Percentiles rank a stretch among this genome's conserved stretches.
These are phyloP conservation scores for Globisporangium viniferum DNA, from an alignment of 352 stramenopile genomes.

Conservation along the genomic window DNA sequence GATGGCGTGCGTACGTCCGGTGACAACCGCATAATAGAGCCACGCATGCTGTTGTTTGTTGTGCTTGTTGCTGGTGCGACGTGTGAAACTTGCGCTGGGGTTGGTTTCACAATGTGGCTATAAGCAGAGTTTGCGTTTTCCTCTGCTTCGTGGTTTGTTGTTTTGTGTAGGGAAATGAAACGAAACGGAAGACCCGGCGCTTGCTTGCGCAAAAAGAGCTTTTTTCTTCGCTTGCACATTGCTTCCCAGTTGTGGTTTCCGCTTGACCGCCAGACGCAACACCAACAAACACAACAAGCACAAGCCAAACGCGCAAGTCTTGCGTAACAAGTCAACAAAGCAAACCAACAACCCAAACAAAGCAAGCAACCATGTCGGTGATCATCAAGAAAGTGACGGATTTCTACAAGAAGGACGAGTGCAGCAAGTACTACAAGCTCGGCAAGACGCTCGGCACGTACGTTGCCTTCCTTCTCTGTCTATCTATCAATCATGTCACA, in stretches of 20 bases:
- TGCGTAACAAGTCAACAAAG: slow-evolving; percentile 1
- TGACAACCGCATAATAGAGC: neutral
- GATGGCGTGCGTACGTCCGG: neutral
- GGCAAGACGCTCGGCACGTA: slow-evolving; percentile 88
- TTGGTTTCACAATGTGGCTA: neutral
- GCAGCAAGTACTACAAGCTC: slow-evolving; percentile 89
- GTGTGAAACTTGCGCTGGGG: neutral
- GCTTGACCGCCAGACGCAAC: neutral
- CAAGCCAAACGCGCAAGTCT: neutral
- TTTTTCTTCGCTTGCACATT: neutral
- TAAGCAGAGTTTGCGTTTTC: neutral
- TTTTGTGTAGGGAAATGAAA: neutral
- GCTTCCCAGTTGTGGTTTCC: neutral
- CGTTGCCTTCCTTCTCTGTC: slow-evolving; percentile 15
- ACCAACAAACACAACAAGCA: neutral
- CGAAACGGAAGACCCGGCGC: neutral
- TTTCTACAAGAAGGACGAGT: slow-evolving; percentile 88
- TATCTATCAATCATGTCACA: neutral
- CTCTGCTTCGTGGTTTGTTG: neutral
- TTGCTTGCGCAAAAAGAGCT: neutral
- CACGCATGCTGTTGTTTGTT: neutral
- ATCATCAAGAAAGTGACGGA: slow-evolving; percentile 87
- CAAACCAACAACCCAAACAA: neutral
- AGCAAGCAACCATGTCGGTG: slow-evolving; percentile 38
- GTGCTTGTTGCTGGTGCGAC: neutral